Percentiles rank a stretch among this genome's conserved stretches.
phyloP scores from a whole-genome alignment of 257 asterid genomes.

The Gardenia jasminoides region DNA sequence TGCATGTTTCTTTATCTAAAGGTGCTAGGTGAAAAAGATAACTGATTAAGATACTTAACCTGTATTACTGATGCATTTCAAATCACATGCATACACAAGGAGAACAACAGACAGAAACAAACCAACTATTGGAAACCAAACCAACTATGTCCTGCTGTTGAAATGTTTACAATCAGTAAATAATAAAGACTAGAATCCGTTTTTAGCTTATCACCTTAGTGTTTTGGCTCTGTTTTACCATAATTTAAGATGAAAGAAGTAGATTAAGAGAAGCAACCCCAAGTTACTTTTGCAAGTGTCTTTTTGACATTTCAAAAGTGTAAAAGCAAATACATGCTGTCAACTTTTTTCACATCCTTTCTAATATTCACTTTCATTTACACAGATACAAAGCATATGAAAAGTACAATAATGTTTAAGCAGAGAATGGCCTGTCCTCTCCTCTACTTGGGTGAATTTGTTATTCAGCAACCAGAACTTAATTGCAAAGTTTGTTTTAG shows the following conservation, averaged over 20 bases:
- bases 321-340: not conserved
- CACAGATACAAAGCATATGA: not conserved
- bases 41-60: not conserved
- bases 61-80: not conserved
- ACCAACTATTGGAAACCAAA: not conserved
- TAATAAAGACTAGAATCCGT: conserved; percentile 5
- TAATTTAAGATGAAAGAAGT: not conserved
- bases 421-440: not conserved
- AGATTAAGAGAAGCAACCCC: not conserved
- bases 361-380: not conserved
- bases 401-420: not conserved
- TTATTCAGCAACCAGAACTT: not conserved
- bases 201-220: not conserved
- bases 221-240: not conserved
- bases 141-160: not conserved
- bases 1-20: not conserved
- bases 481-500: not conserved
- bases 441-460: not conserved
- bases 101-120: not conserved
- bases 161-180: not conserved
- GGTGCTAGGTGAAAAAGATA: not conserved
- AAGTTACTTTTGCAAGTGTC: not conserved
- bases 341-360: not conserved
- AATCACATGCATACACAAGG: not conserved
- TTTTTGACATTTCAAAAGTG: not conserved